These are phyloP conservation scores for Rhodotorula glutinis DNA, from an alignment of 1,284 basidiomycete species.

Conservation along the genomic window DNA sequence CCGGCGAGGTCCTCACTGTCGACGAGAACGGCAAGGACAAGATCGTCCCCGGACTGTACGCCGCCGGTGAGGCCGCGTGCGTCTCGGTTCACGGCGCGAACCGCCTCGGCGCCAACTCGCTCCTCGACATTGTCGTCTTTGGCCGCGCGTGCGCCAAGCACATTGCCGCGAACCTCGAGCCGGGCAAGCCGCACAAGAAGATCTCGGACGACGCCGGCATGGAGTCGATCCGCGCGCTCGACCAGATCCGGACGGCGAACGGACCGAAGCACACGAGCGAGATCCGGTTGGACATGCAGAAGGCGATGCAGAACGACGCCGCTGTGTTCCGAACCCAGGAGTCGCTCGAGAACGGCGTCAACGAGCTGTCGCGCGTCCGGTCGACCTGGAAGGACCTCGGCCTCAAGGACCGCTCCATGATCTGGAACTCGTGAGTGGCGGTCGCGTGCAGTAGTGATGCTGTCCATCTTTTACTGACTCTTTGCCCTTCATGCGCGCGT, in stretches of 20 bases:
- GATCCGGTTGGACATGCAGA: constrained; percentile 94
- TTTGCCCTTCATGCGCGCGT: neutral
- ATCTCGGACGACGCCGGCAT: constrained; percentile 86
- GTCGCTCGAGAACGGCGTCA: constrained; percentile 85
- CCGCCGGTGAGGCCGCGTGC: constrained; percentile 97
- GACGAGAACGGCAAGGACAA: constrained; percentile 87
- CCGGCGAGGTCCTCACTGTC: constrained; percentile 88
- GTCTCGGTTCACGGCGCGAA: constrained; percentile 99
- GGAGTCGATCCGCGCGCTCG: constrained; percentile 80
- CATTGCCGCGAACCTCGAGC: constrained; percentile 85
- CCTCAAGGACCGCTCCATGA: constrained; percentile 97
- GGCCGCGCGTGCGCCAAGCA: constrained; percentile 98
- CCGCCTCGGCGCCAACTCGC: constrained; percentile 98
- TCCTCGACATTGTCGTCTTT: constrained; percentile 98
- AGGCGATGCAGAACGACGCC: constrained; percentile 71
- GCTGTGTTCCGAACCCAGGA: constrained; percentile 71
- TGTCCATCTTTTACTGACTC: neutral
- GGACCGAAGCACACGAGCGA: constrained; percentile 84
- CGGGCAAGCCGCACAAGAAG: constrained; percentile 85
- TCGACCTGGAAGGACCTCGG: constrained; percentile 84
- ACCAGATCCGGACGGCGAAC: constrained; percentile 76
- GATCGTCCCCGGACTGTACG: constrained; percentile 94
- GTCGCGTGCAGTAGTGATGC: too few relatives aligned
- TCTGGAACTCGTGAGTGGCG: constrained; percentile 86
- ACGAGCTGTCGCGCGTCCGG: constrained; percentile 81